phyloP scores from a whole-genome alignment of 78 protist genomes.

The Kipferlia bialata region DNA sequence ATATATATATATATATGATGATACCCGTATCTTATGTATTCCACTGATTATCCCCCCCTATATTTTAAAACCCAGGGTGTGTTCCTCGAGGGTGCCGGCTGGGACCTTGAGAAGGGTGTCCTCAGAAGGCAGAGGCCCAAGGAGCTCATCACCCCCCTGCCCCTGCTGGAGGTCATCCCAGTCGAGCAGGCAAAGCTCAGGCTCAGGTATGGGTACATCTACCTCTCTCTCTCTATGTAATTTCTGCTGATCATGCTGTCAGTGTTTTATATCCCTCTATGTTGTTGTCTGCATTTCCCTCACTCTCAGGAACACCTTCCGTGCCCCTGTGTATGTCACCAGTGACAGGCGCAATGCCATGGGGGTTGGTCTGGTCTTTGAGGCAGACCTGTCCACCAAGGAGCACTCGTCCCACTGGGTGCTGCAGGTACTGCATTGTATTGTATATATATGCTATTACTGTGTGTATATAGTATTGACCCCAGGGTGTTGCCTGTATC shows the following conservation, averaged over 20 bases:
- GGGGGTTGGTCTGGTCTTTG: slow-evolving; percentile 79
- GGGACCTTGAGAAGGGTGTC: slow-evolving; percentile 40
- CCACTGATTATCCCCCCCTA: too few species aligned
- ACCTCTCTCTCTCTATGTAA: too few species aligned
- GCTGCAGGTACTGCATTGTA: too few species aligned
- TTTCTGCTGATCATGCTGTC: too few species aligned
- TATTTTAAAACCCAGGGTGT: slow-evolving; percentile 58
- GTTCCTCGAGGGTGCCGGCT: slow-evolving; percentile 68
- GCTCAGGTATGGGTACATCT: too few species aligned
- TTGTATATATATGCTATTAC: too few species aligned
- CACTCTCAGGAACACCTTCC: slow-evolving; percentile 40
- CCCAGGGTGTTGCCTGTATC: too few species aligned
- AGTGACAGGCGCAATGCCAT: slow-evolving; percentile 52
- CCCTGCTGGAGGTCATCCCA: slow-evolving; percentile 68
- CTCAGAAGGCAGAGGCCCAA: slow-evolving; percentile 55
- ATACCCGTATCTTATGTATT: too few species aligned
- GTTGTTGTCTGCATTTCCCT: too few species aligned
- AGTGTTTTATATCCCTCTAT: too few species aligned
- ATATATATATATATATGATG: too few species aligned
- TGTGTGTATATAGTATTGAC: too few species aligned
- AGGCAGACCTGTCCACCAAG: slow-evolving; percentile 52
- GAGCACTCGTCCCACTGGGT: slow-evolving; percentile 52
- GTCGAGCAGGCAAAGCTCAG: slow-evolving; percentile 44
- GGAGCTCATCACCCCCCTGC: slow-evolving; percentile 50
- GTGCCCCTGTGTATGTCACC: slow-evolving; percentile 75